Base-by-base conservation (phyloP, 768 basidiomycete species). In the Amylocystis lapponica region DNA sequence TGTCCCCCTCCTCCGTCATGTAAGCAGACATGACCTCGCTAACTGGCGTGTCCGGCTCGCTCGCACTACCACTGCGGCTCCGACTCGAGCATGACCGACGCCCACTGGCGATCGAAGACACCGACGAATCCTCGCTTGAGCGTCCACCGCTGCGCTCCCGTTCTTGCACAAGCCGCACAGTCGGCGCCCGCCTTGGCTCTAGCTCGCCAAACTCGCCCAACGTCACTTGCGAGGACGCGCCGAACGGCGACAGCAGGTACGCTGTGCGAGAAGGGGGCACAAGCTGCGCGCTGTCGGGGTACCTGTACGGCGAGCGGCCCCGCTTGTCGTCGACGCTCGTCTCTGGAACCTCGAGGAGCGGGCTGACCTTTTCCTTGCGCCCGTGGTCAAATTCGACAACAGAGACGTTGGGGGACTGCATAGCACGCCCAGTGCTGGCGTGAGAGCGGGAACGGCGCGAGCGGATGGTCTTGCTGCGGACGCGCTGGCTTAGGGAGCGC, bases 11-110 rank as follows among this genome's bases (percentile, higher is more conserved):
- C 16, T 39, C 38, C 38, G 29, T 29, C 16, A 44, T 47, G 42
- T 54, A 54, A 9, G 53, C 49, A 3, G 53, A 54, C 0, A 54
- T 23, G 21, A 54, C 47, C 25, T 48, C 53, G 21, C 32, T 40
- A 21, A 30, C 32, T 19, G 20, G 38, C 22, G 31, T 20, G 9
- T n/a, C 36, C 16, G 39, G 46, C 40, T 36, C 30, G 25, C 43
- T 44, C 16, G 37, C 42, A n/a, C n/a, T n/a, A n/a, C n/a, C 31
- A 13, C 23, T 38, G 20, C 26, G 34, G 21, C n/a, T 22, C 21
- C 9, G 35, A 27, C 30, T 25, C n/a, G n/a, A n/a, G n/a, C n/a
- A n/a, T n/a, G 1, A 17, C 26, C 16, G 44, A 39, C 31, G 36
- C 5, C 45, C 34, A 19, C 29, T 33, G 11, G 35, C 33, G 19